Evolutionary conservation across 305 asterid genomes (phyloP).

Genomic region (Fraxinus xanthoxyloides): DNA sequence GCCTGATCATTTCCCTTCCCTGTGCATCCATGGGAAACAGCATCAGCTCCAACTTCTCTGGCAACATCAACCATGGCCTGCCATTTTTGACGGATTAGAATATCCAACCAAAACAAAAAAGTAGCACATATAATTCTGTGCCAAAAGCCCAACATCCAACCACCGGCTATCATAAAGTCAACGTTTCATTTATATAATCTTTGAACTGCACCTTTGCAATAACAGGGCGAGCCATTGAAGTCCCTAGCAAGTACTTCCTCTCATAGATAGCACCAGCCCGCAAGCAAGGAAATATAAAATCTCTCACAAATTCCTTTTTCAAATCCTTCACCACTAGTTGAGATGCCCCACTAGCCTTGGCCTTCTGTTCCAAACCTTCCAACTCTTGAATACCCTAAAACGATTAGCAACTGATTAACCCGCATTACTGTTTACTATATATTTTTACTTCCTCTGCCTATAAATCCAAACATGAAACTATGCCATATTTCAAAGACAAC

Average conservation of each 20-base stretch:
- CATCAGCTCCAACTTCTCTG: slow-evolving; percentile 97
- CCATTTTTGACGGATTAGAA: slow-evolving; percentile 20
- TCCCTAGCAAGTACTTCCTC: slow-evolving; percentile 90
- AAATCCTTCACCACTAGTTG: slow-evolving; percentile 92
- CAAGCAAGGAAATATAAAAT: slow-evolving; percentile 86
- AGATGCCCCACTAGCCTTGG: slow-evolving; percentile 97
- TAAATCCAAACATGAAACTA: slow-evolving; percentile 38
- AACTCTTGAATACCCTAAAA: slow-evolving; percentile 78
- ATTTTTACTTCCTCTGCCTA: background rate
- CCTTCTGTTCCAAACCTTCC: slow-evolving; percentile 91
- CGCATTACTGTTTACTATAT: background rate
- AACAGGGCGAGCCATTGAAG: slow-evolving; percentile 98
- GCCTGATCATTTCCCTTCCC: slow-evolving; percentile 98
- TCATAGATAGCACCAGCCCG: slow-evolving; percentile 95
- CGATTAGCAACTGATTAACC: slow-evolving; percentile 8
- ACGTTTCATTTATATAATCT: slow-evolving; percentile 5
- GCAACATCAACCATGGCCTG: slow-evolving; percentile 99
- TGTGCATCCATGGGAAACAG: slow-evolving; percentile 96
- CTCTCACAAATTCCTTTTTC: slow-evolving; percentile 91
- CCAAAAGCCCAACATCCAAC: background rate
- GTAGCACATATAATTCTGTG: background rate
- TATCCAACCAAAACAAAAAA: background rate
- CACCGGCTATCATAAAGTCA: background rate
- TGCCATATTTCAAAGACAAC: slow-evolving; percentile 33
- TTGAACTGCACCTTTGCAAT: slow-evolving; percentile 75